phyloP scores from a whole-genome alignment of 2,329 filamentous ascomycete species.

The Teratosphaeria epicoccoides region DNA sequence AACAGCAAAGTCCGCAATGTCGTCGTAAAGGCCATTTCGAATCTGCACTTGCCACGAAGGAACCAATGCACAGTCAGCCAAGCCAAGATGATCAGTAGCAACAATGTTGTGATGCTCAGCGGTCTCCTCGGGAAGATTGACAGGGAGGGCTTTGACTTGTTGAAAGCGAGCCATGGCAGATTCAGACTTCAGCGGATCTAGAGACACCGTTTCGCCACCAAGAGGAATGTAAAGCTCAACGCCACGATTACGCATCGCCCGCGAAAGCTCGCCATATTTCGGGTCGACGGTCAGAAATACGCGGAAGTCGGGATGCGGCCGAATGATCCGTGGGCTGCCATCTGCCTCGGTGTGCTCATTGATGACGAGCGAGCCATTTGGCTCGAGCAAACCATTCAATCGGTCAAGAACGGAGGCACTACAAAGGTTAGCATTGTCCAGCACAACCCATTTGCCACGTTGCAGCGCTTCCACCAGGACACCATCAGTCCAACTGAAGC shows the following conservation, averaged over 20 bases:
- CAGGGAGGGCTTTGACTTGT: background rate
- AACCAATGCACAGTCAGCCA: slow-evolving; percentile 11
- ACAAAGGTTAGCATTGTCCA: slow-evolving; percentile 96
- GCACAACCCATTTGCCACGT: slow-evolving; percentile 79
- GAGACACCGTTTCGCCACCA: background rate
- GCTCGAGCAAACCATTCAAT: slow-evolving; percentile 87
- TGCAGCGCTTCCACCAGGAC: slow-evolving; percentile 79
- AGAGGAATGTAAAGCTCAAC: slow-evolving; percentile 66
- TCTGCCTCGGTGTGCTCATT: slow-evolving; percentile 83
- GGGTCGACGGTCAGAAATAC: slow-evolving; percentile 92
- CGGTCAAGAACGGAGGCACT: slow-evolving; percentile 89
- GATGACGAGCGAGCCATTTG: slow-evolving; percentile 74
- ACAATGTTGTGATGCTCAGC: background rate
- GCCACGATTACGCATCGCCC: slow-evolving; percentile 92
- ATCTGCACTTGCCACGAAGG: slow-evolving; percentile 12
- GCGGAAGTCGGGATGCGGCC: slow-evolving; percentile 75
- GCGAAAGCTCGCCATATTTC: slow-evolving; percentile 80
- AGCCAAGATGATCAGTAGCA: slow-evolving; percentile 13
- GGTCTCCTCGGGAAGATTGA: background rate
- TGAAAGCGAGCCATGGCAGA: slow-evolving; percentile 21
- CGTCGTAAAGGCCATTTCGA: slow-evolving; percentile 9
- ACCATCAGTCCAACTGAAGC: slow-evolving; percentile 94
- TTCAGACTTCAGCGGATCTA: slow-evolving; percentile 14
- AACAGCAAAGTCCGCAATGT: background rate
- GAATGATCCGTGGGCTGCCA: slow-evolving; percentile 69